Base-by-base conservation (phyloP, 306 rosid genomes). In the Senna tora region DNA sequence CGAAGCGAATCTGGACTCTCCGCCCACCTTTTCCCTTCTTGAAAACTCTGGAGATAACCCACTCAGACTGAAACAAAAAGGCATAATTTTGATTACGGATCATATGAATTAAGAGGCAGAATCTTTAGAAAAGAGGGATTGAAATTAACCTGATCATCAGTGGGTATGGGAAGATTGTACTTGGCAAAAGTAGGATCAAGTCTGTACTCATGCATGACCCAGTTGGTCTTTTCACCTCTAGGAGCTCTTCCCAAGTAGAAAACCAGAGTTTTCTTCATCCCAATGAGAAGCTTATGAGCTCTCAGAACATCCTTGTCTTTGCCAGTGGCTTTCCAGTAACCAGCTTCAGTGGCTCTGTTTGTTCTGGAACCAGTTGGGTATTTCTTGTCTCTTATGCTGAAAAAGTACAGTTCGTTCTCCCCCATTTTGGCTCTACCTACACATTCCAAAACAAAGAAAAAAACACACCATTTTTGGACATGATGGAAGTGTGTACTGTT, bases 151-250 rank as follows among this genome's bases (percentile, higher is more conserved):
- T 77, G 82, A 25, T 1, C 2, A 3, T 25, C 30, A 0, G 82
- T 60, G 7, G 83, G 43, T 69, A 67, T 74, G 17, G 84, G 81
- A 64, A 69, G 79, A 67, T 77, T 45, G 45, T 65, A 50, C 11
- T 10, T 56, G 55, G 84, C 71, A 61, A 52, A 51, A 47, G 69
- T 66, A 9, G 81, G 86, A 16, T 87, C 84, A 36, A 83, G 32
- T 66, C 93, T 83, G 12, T 74, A 88, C n/a, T 88, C 93, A 42
- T 88, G 93, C 90, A 88, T 85, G 71, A 88, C 93, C 93, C 93
- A 88, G 49, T 78, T 79, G 47, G 93, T 71, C 10, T 84, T 88
- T 41, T 69, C 78, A 22, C 93, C 93, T 57, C 58, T 73, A 0
- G 93, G 93, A 4, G 93, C 93, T 65, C 93, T 85, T 30, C 93